Conservation (phyloP, 768 basidiomycete genomes). For the Kwoniella bestiolae region DNA sequence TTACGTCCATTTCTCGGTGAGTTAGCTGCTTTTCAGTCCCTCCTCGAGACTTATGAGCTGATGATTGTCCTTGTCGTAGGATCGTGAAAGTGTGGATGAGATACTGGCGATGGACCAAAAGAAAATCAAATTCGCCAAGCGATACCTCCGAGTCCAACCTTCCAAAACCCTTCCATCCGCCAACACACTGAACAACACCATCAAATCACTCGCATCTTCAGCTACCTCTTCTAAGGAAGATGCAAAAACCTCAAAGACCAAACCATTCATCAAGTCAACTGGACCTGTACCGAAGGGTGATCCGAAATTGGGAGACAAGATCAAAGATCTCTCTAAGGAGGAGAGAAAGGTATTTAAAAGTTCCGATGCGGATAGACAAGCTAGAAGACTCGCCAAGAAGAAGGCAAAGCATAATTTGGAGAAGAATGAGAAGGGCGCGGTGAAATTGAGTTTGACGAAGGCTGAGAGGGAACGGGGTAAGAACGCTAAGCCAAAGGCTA, state of each 20-base stretch:
- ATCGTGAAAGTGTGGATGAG: constrained; percentile 89
- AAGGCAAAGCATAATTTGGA: constrained; percentile 61
- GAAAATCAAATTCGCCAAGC: constrained; percentile 89
- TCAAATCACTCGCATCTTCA: constrained; percentile 45
- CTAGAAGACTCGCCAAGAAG: constrained; percentile 87
- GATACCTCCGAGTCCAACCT: constrained; percentile 84
- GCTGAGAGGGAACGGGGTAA: constrained; percentile 36
- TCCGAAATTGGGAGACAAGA: constrained; percentile 75
- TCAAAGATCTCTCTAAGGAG: constrained; percentile 78
- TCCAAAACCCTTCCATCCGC: constrained; percentile 72
- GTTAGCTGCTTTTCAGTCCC: constrained; percentile 65
- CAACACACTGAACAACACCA: constrained; percentile 21
- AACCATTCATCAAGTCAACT: constrained; percentile 5
- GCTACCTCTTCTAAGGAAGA: not conserved
- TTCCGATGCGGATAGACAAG: constrained; percentile 76
- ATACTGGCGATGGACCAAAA: constrained; percentile 75
- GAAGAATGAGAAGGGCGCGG: constrained; percentile 50
- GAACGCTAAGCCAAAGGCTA: constrained; percentile 49
- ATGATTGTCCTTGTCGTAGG: constrained; percentile 61
- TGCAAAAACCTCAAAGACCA: constrained; percentile 21
- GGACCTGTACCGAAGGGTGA: constrained; percentile 72
- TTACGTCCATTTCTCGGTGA: constrained; percentile 83
- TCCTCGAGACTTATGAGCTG: not conserved
- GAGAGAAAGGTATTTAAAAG: constrained; percentile 83
- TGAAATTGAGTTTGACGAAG: constrained; percentile 50